These are phyloP conservation scores for Amphibolis antarctica DNA, from an alignment of 106 monocot species.

Conservation along the genomic window DNA sequence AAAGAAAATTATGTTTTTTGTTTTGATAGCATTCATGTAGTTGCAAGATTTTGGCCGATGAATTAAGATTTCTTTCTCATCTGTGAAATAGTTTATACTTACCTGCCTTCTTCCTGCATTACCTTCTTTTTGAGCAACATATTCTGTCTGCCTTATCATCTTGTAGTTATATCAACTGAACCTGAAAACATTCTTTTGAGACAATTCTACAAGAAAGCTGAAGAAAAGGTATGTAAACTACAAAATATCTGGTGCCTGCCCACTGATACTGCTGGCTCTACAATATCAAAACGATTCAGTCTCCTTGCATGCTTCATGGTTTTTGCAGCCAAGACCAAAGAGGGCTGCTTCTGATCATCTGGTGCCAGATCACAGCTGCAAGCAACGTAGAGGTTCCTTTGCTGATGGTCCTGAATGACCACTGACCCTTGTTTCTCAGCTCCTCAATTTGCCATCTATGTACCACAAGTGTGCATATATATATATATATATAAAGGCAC, in stretches of 20 bases:
- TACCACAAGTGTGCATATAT: too few species aligned
- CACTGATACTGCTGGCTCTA: neutral
- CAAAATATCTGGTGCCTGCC: neutral
- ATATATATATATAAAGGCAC: too few species aligned
- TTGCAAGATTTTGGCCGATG: neutral
- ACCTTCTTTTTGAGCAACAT: neutral
- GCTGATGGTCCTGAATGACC: constrained; percentile 5
- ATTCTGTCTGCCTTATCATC: neutral
- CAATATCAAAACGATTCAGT: neutral
- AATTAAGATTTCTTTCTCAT: neutral
- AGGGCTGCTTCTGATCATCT: constrained; percentile 66
- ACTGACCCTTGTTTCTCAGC: neutral
- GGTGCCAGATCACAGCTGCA: constrained; percentile 47
- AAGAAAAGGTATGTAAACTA: constrained; percentile 53
- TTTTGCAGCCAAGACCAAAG: constrained; percentile 56
- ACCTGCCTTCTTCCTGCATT: neutral
- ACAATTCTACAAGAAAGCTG: constrained; percentile 62
- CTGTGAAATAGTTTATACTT: neutral
- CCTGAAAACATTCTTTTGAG: constrained; percentile 65
- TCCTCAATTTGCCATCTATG: too few species aligned
- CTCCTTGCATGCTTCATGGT: neutral
- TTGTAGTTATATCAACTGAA: constrained; percentile 74
- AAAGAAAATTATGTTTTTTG: neutral
- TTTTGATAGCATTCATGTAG: neutral
- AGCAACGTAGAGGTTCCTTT: constrained; percentile 44